Conservation (phyloP, 1,284 basidiomycete species). For the Rhodotorula mucilaginosa region DNA sequence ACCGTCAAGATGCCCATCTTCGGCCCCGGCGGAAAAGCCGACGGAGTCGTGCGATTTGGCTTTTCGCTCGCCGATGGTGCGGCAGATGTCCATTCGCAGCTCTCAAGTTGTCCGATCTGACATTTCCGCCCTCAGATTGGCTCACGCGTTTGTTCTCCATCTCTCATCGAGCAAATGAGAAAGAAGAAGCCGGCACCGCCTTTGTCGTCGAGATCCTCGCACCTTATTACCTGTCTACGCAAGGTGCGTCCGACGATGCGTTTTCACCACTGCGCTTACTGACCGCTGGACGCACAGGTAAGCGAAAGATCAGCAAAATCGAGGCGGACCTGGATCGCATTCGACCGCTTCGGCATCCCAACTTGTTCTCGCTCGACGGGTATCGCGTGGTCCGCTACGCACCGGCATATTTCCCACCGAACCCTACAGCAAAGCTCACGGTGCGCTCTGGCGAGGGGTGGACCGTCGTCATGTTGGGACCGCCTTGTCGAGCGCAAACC, state of each 20-base stretch:
- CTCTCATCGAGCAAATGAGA: conserved; percentile 4
- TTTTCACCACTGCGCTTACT: background rate
- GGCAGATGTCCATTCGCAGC: background rate
- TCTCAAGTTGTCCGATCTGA: too few relatives aligned
- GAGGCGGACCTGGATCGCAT: conserved; percentile 38
- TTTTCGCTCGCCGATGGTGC: conserved; percentile 15
- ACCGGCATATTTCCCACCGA: conserved; percentile 30
- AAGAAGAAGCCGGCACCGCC: conserved; percentile 22
- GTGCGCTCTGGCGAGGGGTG: conserved; percentile 33
- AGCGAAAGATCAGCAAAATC: conserved; percentile 41
- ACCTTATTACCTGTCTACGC: conserved; percentile 40
- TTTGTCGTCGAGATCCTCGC: conserved; percentile 40
- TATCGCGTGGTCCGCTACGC: conserved; percentile 37
- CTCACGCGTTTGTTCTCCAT: conserved; percentile 19
- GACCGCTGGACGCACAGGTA: conserved; percentile 9
- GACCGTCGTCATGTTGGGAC: conserved; percentile 34
- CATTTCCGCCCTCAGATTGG: conserved; percentile 39
- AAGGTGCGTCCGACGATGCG: background rate
- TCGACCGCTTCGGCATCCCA: conserved; percentile 28
- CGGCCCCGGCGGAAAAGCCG: background rate
- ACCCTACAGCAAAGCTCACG: conserved; percentile 1
- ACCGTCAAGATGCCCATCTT: conserved; percentile 11
- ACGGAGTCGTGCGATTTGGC: conserved; percentile 26
- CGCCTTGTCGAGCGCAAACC: conserved; percentile 23
- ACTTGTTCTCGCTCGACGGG: conserved; percentile 35